Conservation (phyloP, 495 filamentous ascomycete genomes). For the Penicillium angulare region DNA sequence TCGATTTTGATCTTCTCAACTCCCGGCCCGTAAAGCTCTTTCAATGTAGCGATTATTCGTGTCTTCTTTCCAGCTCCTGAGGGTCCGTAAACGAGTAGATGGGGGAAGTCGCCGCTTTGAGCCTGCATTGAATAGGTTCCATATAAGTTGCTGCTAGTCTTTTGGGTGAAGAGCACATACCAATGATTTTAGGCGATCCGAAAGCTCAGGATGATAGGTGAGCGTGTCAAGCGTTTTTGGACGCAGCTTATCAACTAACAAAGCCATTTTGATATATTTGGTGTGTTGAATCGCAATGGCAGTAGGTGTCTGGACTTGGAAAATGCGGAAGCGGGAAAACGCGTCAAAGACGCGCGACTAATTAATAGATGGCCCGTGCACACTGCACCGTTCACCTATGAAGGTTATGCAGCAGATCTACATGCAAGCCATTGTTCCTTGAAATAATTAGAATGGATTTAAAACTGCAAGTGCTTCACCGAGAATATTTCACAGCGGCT, state of each 20-base stretch:
- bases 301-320: slow-evolving; percentile 7
- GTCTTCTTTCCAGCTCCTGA: slow-evolving; percentile 98
- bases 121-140: slow-evolving; percentile 53
- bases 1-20: slow-evolving; percentile 98
- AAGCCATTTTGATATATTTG: slow-evolving; percentile 51
- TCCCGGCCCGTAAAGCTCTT: slow-evolving; percentile 86
- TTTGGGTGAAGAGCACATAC: slow-evolving; percentile 40
- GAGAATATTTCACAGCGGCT: too few species aligned
- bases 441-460: too few species aligned
- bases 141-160: slow-evolving; percentile 2
- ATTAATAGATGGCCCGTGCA: slow-evolving; percentile 46
- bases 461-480: too few species aligned
- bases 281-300: neutral
- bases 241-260: slow-evolving; percentile 93
- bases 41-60: slow-evolving; percentile 87
- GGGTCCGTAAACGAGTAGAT: slow-evolving; percentile 93
- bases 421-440: neutral
- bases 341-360: slow-evolving; percentile 39
- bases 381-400: neutral
- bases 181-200: slow-evolving; percentile 79
- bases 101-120: slow-evolving; percentile 94
- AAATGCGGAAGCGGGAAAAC: slow-evolving; percentile 26
- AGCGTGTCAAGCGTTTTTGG: slow-evolving; percentile 85
- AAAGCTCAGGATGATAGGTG: slow-evolving; percentile 86
- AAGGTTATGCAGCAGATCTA: neutral